These are phyloP conservation scores for Arthrobotrys musiformis DNA, from an alignment of 2,329 filamentous ascomycete species.

Conservation along the genomic window DNA sequence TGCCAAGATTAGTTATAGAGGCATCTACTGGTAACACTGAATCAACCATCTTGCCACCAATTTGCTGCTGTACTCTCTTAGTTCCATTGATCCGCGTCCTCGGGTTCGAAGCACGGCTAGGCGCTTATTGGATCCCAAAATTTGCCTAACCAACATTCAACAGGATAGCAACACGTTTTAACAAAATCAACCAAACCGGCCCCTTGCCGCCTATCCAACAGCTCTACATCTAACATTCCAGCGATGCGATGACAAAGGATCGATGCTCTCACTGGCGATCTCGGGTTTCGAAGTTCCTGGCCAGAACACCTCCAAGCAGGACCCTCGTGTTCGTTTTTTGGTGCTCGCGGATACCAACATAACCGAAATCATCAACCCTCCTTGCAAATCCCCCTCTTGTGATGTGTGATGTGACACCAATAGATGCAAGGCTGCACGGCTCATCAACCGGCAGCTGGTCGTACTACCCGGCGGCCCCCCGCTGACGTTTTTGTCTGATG, in stretches of 20 bases:
- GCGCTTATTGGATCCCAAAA: conserved; percentile 7
- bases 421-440: conserved; percentile 5
- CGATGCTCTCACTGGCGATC: not conserved
- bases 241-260: not conserved
- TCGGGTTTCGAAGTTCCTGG: not conserved
- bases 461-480: conserved; percentile 6
- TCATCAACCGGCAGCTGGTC: conserved; percentile 21
- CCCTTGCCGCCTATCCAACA: conserved; percentile 12
- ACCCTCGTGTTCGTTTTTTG: not conserved
- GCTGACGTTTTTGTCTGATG: conserved; percentile 30
- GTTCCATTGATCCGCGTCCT: not conserved
- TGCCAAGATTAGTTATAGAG: not conserved
- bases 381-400: not conserved
- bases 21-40: not conserved
- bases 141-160: conserved; percentile 4
- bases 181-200: no score
- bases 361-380: not conserved
- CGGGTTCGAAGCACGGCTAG: not conserved
- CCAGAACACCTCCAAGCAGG: not conserved
- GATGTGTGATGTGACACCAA: conserved; percentile 6
- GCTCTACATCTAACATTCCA: not conserved
- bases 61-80: not conserved
- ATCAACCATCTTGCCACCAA: not conserved
- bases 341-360: not conserved
- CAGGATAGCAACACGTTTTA: not conserved